Evolutionary conservation across 192 early-diverging fungal species (phyloP), one percentile per base, ranked within the genome.

Genomic region (Coemansia sp.): DNA sequence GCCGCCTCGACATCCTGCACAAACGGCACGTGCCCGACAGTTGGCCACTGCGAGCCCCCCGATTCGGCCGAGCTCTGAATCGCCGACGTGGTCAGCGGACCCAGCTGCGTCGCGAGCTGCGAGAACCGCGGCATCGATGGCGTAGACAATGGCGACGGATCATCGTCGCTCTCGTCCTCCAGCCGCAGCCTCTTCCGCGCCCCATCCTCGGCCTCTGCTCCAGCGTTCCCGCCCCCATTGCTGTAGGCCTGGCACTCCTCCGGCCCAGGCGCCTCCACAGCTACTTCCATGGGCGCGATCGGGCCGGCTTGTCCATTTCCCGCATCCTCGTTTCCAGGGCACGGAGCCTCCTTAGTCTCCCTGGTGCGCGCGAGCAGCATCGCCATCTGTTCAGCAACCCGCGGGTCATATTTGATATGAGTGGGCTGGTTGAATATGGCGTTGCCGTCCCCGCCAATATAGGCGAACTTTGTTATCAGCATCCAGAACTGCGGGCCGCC

Each of bases 401-500:
- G 9, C 20, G 41, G 20, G n/a, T 51, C 49, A 16, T 21, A 26
- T 3, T 38, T 43, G 21, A 60, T 50, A 31, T 55, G 36, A 1
- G 11, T 23, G 5, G 61, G 61, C 38, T 64, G 51, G 21, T 49
- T 53, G 41, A 60, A 64, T 27, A 59, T 45, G 13, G 45, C 26
- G 48, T 56, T 64, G 7, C 62, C 61, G 10, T 47, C 50, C 1
- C 56, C 68, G 35, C 68, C 68, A 19, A 72, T 10, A 32, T 59
- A 60, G 4, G 30, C 28, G 25, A 64, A 45, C 30, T 51, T 55
- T 4, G 61, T 60, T 18, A 72, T 56, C 12, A 64, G 25, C 20
- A 72, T 38, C 68, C 68, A 72, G 48, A 64, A 47, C 61, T 60
- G 61, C 36, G 61, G 47, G 3, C n/a, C n/a, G n/a, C n/a, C n/a